Evolutionary conservation across 2,329 filamentous ascomycete genomes (phyloP).

Genomic region (Colletotrichum camelliae): DNA sequence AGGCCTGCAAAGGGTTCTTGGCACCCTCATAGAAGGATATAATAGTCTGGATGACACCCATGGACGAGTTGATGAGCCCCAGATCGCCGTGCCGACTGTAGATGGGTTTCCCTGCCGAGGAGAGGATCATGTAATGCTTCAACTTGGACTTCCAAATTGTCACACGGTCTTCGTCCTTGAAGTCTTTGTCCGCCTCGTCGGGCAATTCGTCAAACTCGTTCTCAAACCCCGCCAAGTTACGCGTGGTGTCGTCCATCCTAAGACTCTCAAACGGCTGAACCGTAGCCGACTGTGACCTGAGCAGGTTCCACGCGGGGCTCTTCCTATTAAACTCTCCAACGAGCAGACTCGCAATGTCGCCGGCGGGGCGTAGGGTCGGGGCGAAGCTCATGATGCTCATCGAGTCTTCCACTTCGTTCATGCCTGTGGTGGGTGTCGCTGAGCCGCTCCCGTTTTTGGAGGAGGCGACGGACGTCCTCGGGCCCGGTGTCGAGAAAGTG

Average conservation of each 20-base stretch:
- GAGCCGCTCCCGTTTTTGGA: conserved; percentile 47
- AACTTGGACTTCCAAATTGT: conserved; percentile 86
- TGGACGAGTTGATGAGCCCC: conserved; percentile 87
- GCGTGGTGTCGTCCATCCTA: conserved; percentile 46
- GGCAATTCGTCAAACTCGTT: conserved; percentile 81
- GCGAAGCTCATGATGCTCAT: conserved; percentile 72
- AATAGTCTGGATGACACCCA: conserved; percentile 95
- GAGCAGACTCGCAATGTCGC: conserved; percentile 83
- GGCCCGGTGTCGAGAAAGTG: conserved; percentile 56
- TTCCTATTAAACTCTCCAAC: conserved; percentile 71
- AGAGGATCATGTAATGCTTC: conserved; percentile 97
- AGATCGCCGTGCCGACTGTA: conserved; percentile 95
- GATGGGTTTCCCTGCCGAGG: conserved; percentile 94
- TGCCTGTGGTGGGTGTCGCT: conserved; percentile 41
- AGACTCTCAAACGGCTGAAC: conserved; percentile 66
- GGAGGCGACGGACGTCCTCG: conserved; percentile 31
- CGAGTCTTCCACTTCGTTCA: conserved; percentile 63
- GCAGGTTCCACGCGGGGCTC: conserved; percentile 71
- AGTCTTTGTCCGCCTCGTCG: conserved; percentile 48
- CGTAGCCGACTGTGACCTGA: conserved; percentile 66
- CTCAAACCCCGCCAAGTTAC: conserved; percentile 70
- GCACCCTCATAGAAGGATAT: conserved; percentile 93
- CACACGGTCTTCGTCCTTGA: conserved; percentile 64
- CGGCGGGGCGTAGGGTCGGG: conserved; percentile 65
- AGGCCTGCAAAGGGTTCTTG: conserved; percentile 78